Evolutionary conservation across 2,329 filamentous ascomycete genomes (phyloP).

Genomic region (Botrytis tulipae): DNA sequence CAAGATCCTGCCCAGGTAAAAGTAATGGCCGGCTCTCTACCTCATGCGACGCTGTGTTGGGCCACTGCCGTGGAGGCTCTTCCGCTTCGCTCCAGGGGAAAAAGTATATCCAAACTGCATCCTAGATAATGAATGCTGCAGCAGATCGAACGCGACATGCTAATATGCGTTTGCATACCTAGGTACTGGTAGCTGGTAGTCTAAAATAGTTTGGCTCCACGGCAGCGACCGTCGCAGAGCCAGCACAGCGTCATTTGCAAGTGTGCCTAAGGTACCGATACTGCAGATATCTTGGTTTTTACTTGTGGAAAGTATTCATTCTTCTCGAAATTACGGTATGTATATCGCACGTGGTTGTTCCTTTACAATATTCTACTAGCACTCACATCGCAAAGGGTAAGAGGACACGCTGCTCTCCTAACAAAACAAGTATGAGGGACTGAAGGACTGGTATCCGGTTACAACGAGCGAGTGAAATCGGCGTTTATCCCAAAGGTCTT

Average conservation of each 20-base stretch:
- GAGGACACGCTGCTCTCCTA: neutral
- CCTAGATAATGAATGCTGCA: neutral
- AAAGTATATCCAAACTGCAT: neutral
- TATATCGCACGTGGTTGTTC: neutral
- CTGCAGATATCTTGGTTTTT: neutral
- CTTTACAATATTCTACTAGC: neutral
- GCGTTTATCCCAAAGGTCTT: neutral
- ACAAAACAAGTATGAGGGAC: neutral
- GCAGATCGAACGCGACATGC: neutral
- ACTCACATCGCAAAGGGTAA: neutral
- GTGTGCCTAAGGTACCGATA: neutral
- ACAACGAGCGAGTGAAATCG: neutral
- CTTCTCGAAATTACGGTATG: neutral
- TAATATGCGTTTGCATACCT: neutral
- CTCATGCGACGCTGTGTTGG: neutral
- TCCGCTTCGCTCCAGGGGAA: neutral
- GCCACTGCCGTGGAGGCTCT: neutral
- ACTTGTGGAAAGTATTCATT: neutral
- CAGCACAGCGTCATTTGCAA: neutral
- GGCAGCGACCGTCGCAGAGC: neutral
- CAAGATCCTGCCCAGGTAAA: neutral
- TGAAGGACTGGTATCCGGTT: neutral
- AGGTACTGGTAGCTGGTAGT: neutral
- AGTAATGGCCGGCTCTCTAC: neutral
- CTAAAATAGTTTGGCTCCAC: neutral